Evolutionary conservation across 208 protist species (phyloP).

Genomic region (Leishmania guyanensis): DNA sequence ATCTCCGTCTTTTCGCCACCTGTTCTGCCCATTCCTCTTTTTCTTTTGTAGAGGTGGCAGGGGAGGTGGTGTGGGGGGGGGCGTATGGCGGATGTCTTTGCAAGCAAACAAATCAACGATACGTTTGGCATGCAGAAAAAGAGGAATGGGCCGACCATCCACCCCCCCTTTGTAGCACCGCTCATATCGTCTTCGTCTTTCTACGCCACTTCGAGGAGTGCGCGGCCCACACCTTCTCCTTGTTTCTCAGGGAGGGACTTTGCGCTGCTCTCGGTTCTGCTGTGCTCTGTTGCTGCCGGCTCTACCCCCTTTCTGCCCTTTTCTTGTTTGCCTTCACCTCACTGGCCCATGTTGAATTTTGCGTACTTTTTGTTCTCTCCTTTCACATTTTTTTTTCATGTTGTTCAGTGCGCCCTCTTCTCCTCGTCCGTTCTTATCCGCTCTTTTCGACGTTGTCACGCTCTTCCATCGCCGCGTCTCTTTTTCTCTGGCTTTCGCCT

Average conservation of each 20-base stretch:
- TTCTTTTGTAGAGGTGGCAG: not conserved
- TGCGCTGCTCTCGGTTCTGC: not conserved
- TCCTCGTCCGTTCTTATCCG: not conserved
- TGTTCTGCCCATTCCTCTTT: not conserved
- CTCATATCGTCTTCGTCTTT: not conserved
- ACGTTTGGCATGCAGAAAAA: not conserved
- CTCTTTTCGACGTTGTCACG: not conserved
- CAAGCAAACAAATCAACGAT: not conserved
- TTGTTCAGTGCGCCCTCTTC: not conserved
- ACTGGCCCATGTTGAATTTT: not conserved
- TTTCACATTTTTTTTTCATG: slow-evolving; percentile 5
- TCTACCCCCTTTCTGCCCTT: not conserved
- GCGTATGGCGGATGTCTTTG: not conserved
- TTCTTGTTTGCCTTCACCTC: not conserved
- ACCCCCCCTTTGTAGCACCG: not conserved
- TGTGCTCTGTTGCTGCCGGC: not conserved
- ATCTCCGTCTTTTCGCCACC: not conserved
- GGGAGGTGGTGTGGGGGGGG: not conserved
- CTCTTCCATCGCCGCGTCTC: not conserved
- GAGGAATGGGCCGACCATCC: not conserved
- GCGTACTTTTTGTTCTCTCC: not conserved
- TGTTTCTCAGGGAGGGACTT: not conserved
- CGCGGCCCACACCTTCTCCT: not conserved
- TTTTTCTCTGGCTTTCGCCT: slow-evolving; percentile 7
- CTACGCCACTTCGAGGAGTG: too few relatives aligned